Evolutionary conservation across 495 filamentous ascomycete genomes (phyloP), one percentile per base, ranked within the genome.

Genomic region (Neurospora sp.): DNA sequence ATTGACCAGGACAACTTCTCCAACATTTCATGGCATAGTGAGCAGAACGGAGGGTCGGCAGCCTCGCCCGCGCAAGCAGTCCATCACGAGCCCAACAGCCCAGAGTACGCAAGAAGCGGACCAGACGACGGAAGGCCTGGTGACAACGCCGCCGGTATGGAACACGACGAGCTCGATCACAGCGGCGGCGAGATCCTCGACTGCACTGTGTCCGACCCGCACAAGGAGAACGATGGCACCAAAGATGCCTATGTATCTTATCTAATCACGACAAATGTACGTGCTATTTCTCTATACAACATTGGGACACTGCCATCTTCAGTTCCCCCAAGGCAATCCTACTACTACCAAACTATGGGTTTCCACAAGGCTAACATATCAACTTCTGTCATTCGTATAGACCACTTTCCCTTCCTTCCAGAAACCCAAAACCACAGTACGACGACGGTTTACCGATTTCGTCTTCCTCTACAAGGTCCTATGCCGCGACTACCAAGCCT

Each of bases 231-330:
- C 76, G 94, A 98, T 77, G 95, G 96, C n/a, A 96, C 94, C 70
- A 98, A 97, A 82, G 94, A 98, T 83, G 91, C 93, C 69, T 99
- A 95, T 84, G 90, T 98, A 69, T 98, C 95, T 8, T 99, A 98
- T 82, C 83, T 94, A 37, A 93, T 98, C 73, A 94, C 93, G 61
- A 97, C 96, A 37, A 85, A 92, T 82, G 96, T 97, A 84, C 53
- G 89, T 85, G 22, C 27, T 5, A 9, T 31, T 20, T 8, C 35
- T 31, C 45, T 38, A 53, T 9, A 38, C 40, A 42, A 69, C 17
- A 72, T 45, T 7, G 8, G 31, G 37, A 12, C 38, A 16, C 41
- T 61, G 41, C 10, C 20, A 8, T 41, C 61, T 70, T 16, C 6
- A 70, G 48, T 72, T 59, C 44, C 38, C n/a, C 20, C 69, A 40